These are phyloP conservation scores for Colletotrichum sp. DNA, from an alignment of 2,329 filamentous ascomycete species.

Conservation along the genomic window DNA sequence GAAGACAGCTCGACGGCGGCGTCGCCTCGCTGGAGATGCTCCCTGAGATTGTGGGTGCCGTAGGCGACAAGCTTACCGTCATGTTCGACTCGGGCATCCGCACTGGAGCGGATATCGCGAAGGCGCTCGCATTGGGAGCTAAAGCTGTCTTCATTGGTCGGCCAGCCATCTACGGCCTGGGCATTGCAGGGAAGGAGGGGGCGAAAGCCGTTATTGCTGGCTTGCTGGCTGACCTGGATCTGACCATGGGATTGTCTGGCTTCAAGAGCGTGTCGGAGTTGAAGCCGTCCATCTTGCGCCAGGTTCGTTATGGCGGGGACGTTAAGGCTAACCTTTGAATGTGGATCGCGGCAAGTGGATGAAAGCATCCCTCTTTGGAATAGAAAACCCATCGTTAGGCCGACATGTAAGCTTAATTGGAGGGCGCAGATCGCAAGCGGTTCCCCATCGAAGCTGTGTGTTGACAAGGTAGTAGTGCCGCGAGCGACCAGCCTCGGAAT, in stretches of 20 bases:
- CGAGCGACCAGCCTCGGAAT: neutral
- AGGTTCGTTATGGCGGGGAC: slow-evolving; percentile 36
- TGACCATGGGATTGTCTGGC: slow-evolving; percentile 60
- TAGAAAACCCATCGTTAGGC: neutral
- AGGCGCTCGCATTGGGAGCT: slow-evolving; percentile 62
- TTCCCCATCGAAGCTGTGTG: neutral
- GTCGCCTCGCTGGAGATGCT: slow-evolving; percentile 61
- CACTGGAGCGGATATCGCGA: slow-evolving; percentile 65
- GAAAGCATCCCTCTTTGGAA: neutral
- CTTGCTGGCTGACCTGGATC: slow-evolving; percentile 57
- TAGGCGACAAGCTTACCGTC: slow-evolving; percentile 62
- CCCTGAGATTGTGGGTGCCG: slow-evolving; percentile 61
- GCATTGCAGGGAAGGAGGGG: slow-evolving; percentile 58
- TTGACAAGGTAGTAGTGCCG: neutral
- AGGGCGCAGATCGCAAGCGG: neutral
- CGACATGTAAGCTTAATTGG: neutral
- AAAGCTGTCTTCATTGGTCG: slow-evolving; percentile 64
- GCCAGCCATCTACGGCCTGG: slow-evolving; percentile 39
- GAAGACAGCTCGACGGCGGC: slow-evolving; percentile 50
- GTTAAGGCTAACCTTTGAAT: slow-evolving; percentile 33
- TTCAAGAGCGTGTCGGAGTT: slow-evolving; percentile 47
- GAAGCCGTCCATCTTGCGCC: slow-evolving; percentile 36
- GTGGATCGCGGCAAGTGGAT: neutral
- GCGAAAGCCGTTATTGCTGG: slow-evolving; percentile 56
- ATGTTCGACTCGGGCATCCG: slow-evolving; percentile 66